phyloP scores from a whole-genome alignment of 768 basidiomycete species.

The Macrocybe gigantea region DNA sequence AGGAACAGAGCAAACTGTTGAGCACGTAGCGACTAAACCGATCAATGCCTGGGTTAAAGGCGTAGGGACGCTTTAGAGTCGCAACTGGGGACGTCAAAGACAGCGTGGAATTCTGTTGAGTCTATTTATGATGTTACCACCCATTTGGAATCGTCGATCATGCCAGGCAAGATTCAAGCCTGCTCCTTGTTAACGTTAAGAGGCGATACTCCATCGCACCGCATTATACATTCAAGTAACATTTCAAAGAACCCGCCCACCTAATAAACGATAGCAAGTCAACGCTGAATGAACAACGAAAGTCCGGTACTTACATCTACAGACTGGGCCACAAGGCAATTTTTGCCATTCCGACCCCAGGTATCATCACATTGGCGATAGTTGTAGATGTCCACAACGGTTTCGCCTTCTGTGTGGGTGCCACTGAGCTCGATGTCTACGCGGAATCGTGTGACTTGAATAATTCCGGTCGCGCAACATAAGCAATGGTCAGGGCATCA shows the following conservation, averaged over 20 bases:
- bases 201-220: conserved; percentile 56
- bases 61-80: conserved; percentile 14
- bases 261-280: conserved; percentile 25
- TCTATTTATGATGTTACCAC: background rate
- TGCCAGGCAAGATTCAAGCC: background rate
- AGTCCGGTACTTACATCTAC: conserved; percentile 48
- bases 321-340: conserved; percentile 64
- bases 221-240: conserved; percentile 52
- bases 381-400: conserved; percentile 73
- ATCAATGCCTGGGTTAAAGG: conserved; percentile 29
- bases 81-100: background rate
- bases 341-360: conserved; percentile 73
- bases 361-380: conserved; percentile 53
- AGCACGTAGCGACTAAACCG: conserved; percentile 16
- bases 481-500: conserved; percentile 79
- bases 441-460: conserved; percentile 60
- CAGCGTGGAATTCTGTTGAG: background rate
- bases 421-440: conserved; percentile 81
- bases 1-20: background rate
- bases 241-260: conserved; percentile 60
- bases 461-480: conserved; percentile 61
- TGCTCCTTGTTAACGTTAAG: conserved; percentile 31
- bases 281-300: background rate
- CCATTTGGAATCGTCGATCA: background rate
- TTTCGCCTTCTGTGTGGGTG: conserved; percentile 64